Conservation (phyloP, 768 basidiomycete genomes). For the Suillus fuscotomentosus region DNA sequence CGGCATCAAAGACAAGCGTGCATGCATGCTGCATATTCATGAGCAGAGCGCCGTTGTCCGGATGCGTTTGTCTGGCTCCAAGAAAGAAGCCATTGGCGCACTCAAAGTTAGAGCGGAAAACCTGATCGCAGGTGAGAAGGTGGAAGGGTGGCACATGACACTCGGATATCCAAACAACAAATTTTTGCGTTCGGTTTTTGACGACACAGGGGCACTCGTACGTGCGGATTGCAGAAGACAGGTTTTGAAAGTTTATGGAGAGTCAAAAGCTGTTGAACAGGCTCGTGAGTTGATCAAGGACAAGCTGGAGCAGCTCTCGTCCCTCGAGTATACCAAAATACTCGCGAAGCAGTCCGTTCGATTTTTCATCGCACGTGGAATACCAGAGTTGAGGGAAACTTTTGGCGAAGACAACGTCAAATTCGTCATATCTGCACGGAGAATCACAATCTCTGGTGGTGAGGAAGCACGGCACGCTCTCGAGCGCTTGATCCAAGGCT, state of each 20-base stretch:
- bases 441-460: slow-evolving; percentile 52
- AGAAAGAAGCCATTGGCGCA: slow-evolving; percentile 51
- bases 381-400: slow-evolving; percentile 48
- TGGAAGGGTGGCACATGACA: slow-evolving; percentile 51
- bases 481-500: slow-evolving; percentile 42
- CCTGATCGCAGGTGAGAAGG: slow-evolving; percentile 47
- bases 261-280: slow-evolving; percentile 34
- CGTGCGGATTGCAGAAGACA: slow-evolving; percentile 45
- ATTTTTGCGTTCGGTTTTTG: slow-evolving; percentile 36
- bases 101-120: slow-evolving; percentile 62
- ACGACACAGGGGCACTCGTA: slow-evolving; percentile 41
- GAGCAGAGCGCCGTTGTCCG: slow-evolving; percentile 27
- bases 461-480: slow-evolving; percentile 53
- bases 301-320: slow-evolving; percentile 47
- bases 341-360: slow-evolving; percentile 41
- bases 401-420: slow-evolving; percentile 54
- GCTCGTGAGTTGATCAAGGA: slow-evolving; percentile 44
- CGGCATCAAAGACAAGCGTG: slow-evolving; percentile 34
- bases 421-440: slow-evolving; percentile 41
- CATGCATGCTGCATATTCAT: slow-evolving; percentile 32
- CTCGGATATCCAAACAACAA: slow-evolving; percentile 27
- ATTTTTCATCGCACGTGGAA: slow-evolving; percentile 50
- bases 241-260: slow-evolving; percentile 47
- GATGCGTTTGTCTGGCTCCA: slow-evolving; percentile 48
- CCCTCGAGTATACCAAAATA: slow-evolving; percentile 39